A percentile compares a stretch with the other conserved stretches of the same genome.
phyloP scores from a whole-genome alignment of 345 rosid species.

The Angophora floribunda region DNA sequence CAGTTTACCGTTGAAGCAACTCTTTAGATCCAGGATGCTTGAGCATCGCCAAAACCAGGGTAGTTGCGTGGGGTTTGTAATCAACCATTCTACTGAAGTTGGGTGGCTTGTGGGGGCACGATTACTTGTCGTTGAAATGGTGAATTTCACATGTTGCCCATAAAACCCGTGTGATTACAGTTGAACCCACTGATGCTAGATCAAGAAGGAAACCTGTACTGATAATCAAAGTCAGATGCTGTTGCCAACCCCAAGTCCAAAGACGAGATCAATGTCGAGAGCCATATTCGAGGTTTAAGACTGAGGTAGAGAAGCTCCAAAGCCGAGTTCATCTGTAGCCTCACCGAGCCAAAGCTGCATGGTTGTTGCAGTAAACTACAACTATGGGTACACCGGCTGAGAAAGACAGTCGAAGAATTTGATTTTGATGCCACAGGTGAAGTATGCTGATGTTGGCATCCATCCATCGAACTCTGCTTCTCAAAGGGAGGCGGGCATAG shows the following conservation, averaged over 20 bases:
- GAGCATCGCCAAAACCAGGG: neutral
- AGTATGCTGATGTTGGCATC: neutral
- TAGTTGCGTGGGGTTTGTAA: neutral
- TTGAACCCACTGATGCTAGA: neutral
- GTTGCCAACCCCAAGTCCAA: neutral
- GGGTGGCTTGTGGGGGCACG: neutral
- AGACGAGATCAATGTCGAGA: neutral
- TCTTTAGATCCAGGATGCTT: neutral
- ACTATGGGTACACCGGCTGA: neutral
- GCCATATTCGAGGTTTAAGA: neutral
- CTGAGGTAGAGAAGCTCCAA: neutral
- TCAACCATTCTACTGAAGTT: neutral
- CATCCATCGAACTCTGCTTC: neutral
- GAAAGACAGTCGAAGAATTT: neutral
- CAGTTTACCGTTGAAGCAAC: neutral
- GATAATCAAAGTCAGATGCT: neutral
- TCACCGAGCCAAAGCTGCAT: neutral
- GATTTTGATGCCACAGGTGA: neutral
- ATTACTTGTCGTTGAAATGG: neutral
- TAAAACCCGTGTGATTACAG: neutral
- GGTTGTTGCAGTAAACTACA: neutral
- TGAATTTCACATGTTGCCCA: neutral
- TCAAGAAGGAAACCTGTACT: neutral
- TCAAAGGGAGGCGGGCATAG: neutral
- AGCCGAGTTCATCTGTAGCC: neutral